Base-by-base conservation (phyloP, 2,329 filamentous ascomycete genomes). In the Pochonia chlamydosporia region DNA sequence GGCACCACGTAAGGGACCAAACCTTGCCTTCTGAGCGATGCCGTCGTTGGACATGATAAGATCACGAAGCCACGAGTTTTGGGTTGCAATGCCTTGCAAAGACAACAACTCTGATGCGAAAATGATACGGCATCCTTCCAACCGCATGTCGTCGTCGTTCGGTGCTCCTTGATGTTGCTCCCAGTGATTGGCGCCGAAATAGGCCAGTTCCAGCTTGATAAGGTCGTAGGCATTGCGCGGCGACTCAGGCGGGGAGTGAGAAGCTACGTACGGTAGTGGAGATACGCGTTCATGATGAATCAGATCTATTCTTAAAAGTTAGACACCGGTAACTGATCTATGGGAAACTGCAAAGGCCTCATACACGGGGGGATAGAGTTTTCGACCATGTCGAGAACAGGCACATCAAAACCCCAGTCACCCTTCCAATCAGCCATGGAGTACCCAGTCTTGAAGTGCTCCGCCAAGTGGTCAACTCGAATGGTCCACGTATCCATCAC, bases 351-450 rank as follows among this genome's bases (percentile, higher is more conserved):
- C 41, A 64, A 51, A 56, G 60, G 61, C 60, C 66, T 67, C 75
- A 70, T 73, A 81, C 78, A 84, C 43, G 81, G 80, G 46, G 81
- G 81, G 49, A 85, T 82, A 40, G 79, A 80, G 58, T 84, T 84
- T 63, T 84, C 81, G 56, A 84, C 76, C 70, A 83, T 76, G 52
- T 80, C 72, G 54, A 82, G 68, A 36, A 84, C 74, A 30, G 78
- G 74, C 24, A 69, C 67, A 47, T 84, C 81, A 52, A 85, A 84
- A 71, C 81, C 81, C 80, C 81, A 84, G 63, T 82, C 81, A 68
- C 81, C 81, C 71, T 82, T 81, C 81, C 81, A 85, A 63, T 84
- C 78, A 52, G 76, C 78, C 81, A 85, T 85, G 57, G 76, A 79
- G 53, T 75, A 77, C 66, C 81, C 80, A 23, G 72, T 76, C 64